Evolutionary conservation across 2,329 filamentous ascomycete genomes (phyloP).

Genomic region (Sphaerulina musiva): DNA sequence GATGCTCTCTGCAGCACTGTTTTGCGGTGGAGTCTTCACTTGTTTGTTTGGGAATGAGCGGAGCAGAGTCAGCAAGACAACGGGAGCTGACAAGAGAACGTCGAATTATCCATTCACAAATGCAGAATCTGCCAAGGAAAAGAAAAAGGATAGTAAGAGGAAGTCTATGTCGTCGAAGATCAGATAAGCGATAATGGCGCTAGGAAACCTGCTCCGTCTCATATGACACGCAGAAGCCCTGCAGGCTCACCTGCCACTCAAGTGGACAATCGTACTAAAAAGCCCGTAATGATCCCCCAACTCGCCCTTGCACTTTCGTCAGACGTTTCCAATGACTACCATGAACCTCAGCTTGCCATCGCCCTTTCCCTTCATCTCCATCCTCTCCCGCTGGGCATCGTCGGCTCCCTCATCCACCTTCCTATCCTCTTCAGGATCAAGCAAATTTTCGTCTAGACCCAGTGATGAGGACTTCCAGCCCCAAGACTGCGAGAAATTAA

Average conservation of each 20-base stretch:
- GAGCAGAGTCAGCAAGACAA: slow-evolving; percentile 55
- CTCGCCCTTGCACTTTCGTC: slow-evolving; percentile 5
- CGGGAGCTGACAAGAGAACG: slow-evolving; percentile 61
- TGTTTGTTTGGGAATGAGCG: slow-evolving; percentile 51
- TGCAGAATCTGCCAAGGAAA: slow-evolving; percentile 28
- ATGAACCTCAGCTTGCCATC: slow-evolving; percentile 52
- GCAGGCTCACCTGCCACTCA: background rate
- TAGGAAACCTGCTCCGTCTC: background rate
- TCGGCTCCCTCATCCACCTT: background rate
- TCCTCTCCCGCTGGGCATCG: background rate
- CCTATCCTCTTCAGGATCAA: background rate
- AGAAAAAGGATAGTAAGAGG: slow-evolving; percentile 29
- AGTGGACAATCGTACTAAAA: background rate
- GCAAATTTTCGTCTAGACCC: background rate
- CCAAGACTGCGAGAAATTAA: slow-evolving; percentile 57
- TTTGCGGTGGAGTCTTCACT: slow-evolving; percentile 53
- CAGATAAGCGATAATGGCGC: slow-evolving; percentile 8
- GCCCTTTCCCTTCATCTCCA: slow-evolving; percentile 35
- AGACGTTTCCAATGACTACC: slow-evolving; percentile 53
- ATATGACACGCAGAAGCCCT: background rate
- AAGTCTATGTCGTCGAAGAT: slow-evolving; percentile 23
- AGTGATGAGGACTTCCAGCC: slow-evolving; percentile 45
- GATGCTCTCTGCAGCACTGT: slow-evolving; percentile 49
- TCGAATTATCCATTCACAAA: slow-evolving; percentile 62
- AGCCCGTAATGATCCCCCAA: background rate